Evolutionary conservation across 108 stramenopile genomes (phyloP).

Genomic region (Cyclotella cryptica): DNA sequence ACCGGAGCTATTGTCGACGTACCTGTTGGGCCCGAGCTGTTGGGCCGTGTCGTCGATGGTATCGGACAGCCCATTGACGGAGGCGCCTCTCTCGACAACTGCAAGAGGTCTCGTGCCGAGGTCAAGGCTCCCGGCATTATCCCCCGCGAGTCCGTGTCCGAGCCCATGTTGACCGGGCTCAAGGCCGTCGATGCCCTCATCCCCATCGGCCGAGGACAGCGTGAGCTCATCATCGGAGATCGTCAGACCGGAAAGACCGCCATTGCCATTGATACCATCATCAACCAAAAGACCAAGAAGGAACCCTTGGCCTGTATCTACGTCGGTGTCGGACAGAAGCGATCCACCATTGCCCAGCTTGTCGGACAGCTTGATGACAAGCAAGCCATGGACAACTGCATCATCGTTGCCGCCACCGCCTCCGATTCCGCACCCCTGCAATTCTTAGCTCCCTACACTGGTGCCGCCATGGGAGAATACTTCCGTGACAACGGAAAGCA

Average conservation of each 20-base stretch:
- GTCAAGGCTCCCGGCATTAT: conserved; percentile 99
- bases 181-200: conserved; percentile 99
- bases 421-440: conserved; percentile 99
- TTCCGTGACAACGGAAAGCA: conserved; percentile 99
- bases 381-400: conserved; percentile 97
- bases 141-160: conserved; percentile 98
- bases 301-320: conserved; percentile 99
- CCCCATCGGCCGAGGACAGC: conserved; percentile 99
- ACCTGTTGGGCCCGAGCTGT: conserved; percentile 96
- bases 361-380: conserved; percentile 98
- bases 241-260: conserved; percentile 99
- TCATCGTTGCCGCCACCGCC: conserved; percentile 99
- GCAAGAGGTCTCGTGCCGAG: conserved; percentile 98
- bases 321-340: conserved; percentile 99
- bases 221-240: conserved; percentile 98
- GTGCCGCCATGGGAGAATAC: conserved; percentile 99
- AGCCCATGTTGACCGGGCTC: conserved; percentile 99
- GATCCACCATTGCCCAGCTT: conserved; percentile 99
- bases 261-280: conserved; percentile 99
- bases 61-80: conserved; percentile 98
- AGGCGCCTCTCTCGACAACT: conserved; percentile 92
- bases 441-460: conserved; percentile 99
- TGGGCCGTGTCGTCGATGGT: conserved; percentile 99
- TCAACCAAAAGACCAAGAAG: conserved; percentile 99
- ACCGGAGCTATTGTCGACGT: conserved; percentile 99